Evolutionary conservation across 1,284 basidiomycete species (phyloP).

Genomic region (Moesziomyces parantarcticus): DNA sequence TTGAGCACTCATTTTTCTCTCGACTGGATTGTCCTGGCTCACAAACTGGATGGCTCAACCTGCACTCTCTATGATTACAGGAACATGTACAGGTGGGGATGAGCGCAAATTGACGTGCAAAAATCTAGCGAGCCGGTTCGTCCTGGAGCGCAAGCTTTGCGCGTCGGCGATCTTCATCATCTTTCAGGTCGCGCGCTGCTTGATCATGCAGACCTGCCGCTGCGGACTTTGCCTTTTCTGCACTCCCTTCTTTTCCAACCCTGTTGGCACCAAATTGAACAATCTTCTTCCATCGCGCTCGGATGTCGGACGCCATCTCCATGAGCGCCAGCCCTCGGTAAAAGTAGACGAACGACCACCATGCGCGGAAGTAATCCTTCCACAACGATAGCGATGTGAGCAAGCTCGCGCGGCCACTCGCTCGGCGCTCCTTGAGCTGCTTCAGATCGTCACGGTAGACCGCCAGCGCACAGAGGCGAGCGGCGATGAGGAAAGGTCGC

Average conservation of each 20-base stretch:
- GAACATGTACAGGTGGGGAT: conserved; percentile 60
- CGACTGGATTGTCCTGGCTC: background rate
- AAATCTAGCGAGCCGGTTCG: conserved; percentile 10
- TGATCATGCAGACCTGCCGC: conserved; percentile 53
- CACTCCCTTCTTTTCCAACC: conserved; percentile 37
- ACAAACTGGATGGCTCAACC: background rate
- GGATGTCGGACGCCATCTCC: conserved; percentile 58
- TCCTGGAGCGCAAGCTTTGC: conserved; percentile 35
- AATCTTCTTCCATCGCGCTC: conserved; percentile 42
- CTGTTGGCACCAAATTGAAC: conserved; percentile 40
- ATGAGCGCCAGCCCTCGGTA: conserved; percentile 62
- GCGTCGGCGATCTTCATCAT: conserved; percentile 41
- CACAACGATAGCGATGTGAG: conserved; percentile 36
- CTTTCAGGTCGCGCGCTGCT: conserved; percentile 31
- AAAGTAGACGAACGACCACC: conserved; percentile 61
- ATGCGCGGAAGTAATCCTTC: conserved; percentile 72
- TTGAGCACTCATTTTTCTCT: no score
- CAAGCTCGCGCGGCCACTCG: conserved; percentile 23
- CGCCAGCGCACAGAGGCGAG: conserved; percentile 85
- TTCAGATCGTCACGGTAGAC: conserved; percentile 81
- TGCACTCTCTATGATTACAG: conserved; percentile 32
- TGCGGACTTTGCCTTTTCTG: conserved; percentile 44
- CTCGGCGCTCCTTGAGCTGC: conserved; percentile 68
- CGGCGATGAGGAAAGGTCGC: conserved; percentile 81
- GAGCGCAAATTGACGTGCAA: background rate